Evolutionary conservation across 495 filamentous ascomycete species (phyloP).

Genomic region (Penicillium tannophilum): DNA sequence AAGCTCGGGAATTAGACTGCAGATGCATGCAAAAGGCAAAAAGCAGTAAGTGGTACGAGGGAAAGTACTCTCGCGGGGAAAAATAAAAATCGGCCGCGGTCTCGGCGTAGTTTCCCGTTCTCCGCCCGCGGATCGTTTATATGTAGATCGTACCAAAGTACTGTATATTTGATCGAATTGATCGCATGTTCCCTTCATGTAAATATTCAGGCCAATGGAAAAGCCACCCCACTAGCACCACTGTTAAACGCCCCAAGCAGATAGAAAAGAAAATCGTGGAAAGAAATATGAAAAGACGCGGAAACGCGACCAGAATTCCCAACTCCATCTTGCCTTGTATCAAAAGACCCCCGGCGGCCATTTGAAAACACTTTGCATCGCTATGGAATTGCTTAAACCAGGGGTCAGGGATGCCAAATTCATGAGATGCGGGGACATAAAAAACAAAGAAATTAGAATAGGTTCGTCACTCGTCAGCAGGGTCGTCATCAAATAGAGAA

Average conservation of each 20-base stretch:
- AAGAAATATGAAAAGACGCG: constrained; percentile 15
- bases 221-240: constrained; percentile 25
- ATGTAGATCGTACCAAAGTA: too few species aligned
- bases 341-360: constrained; percentile 22
- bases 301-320: constrained; percentile 22
- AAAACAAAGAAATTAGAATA: constrained; percentile 17
- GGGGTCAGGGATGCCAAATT: constrained; percentile 41
- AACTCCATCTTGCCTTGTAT: constrained; percentile 38
- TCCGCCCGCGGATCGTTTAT: constrained; percentile 9
- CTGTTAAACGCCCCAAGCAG: constrained; percentile 17
- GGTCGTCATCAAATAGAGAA: constrained; percentile 16
- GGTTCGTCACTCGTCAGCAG: constrained; percentile 45
- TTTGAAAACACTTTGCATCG: constrained; percentile 30
- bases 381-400: constrained; percentile 38
- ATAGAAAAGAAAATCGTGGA: constrained; percentile 3
- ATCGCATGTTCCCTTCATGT: constrained; percentile 15
- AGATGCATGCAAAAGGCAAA: background rate
- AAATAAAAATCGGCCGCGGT: constrained; percentile 17
- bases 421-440: constrained; percentile 35
- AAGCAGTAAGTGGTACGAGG: constrained; percentile 5
- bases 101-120: constrained; percentile 23
- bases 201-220: constrained; percentile 31
- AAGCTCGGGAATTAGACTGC: background rate
- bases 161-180: background rate
- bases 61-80: constrained; percentile 26